These are phyloP conservation scores for Boletus pseudopeckii DNA, from an alignment of 768 basidiomycete genomes.

Conservation along the genomic window DNA sequence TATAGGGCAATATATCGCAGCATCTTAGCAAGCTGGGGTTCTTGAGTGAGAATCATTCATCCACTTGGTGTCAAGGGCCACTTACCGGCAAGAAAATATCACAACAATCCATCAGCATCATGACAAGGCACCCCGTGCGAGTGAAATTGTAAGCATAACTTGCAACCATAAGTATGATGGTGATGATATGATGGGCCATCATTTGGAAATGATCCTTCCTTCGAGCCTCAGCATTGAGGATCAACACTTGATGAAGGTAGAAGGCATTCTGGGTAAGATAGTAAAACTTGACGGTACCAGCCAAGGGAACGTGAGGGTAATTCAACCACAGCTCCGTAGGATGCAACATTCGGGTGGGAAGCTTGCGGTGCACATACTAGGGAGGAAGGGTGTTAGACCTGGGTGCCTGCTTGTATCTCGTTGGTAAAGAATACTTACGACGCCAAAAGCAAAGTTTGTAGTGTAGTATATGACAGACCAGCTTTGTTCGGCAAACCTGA, in stretches of 20 bases:
- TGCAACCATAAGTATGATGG: conserved; percentile 66
- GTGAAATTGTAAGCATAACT: conserved; percentile 86
- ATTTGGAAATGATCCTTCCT: conserved; percentile 94
- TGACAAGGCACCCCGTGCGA: conserved; percentile 83
- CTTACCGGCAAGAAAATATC: conserved; percentile 91
- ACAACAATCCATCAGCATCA: conserved; percentile 91
- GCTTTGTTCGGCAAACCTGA: conserved; percentile 94
- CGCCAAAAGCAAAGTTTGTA: conserved; percentile 69
- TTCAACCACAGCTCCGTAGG: conserved; percentile 68
- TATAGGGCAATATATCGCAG: conserved; percentile 74
- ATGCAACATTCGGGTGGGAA: conserved; percentile 64
- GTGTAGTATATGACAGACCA: conserved; percentile 85
- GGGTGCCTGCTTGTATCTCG: conserved; percentile 1
- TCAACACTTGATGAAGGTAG: conserved; percentile 88
- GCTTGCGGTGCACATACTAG: conserved; percentile 76
- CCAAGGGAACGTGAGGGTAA: conserved; percentile 80
- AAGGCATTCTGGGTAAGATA: conserved; percentile 84
- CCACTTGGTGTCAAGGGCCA: conserved; percentile 9
- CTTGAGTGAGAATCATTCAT: conserved; percentile 1
- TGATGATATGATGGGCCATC: conserved; percentile 94
- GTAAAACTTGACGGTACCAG: conserved; percentile 85
- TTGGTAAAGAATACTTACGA: conserved; percentile 55
- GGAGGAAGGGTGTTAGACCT: conserved; percentile 7
- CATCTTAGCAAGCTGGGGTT: conserved; percentile 86
- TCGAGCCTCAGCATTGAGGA: conserved; percentile 88